Conservation (phyloP, 2,329 filamentous ascomycete species). For the Pseudodiploospora longispora region DNA sequence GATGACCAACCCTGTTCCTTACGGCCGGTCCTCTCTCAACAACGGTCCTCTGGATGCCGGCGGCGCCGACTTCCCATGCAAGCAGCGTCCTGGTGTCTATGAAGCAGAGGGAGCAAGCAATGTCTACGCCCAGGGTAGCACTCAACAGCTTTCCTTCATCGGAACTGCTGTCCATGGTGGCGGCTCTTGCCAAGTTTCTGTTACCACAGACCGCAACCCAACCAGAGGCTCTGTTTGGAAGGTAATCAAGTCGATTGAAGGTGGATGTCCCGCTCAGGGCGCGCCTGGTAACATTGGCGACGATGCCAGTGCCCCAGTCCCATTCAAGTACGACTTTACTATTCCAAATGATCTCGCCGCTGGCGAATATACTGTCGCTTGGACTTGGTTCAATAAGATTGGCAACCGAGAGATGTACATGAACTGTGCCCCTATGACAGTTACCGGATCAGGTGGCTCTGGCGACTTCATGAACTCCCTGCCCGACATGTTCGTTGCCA, state of each 20-base stretch:
- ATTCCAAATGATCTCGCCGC: slow-evolving; percentile 64
- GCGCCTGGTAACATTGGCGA: slow-evolving; percentile 49
- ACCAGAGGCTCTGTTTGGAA: slow-evolving; percentile 66
- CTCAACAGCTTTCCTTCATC: slow-evolving; percentile 49
- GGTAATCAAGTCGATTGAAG: slow-evolving; percentile 81
- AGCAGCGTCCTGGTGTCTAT: slow-evolving; percentile 43
- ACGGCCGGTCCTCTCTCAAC: slow-evolving; percentile 28
- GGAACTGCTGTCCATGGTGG: slow-evolving; percentile 79
- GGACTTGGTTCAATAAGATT: slow-evolving; percentile 91
- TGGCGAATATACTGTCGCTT: slow-evolving; percentile 75
- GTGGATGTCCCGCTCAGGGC: slow-evolving; percentile 67
- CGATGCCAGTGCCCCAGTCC: slow-evolving; percentile 33
- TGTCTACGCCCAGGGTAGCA: slow-evolving; percentile 41
- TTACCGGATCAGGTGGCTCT: slow-evolving; percentile 47
- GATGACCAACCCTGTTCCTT: slow-evolving; percentile 62
- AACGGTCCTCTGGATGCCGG: slow-evolving; percentile 56
- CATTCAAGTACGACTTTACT: slow-evolving; percentile 57
- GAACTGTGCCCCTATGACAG: slow-evolving; percentile 75
- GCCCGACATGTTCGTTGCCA: slow-evolving; percentile 65
- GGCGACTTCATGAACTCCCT: slow-evolving; percentile 51
- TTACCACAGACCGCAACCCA: slow-evolving; percentile 70
- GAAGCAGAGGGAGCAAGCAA: slow-evolving; percentile 44
- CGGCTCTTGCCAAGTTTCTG: slow-evolving; percentile 81
- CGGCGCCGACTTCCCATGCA: slow-evolving; percentile 77
- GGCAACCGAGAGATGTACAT: slow-evolving; percentile 97